Percentiles rank a stretch among this genome's conserved stretches.
These are phyloP conservation scores for Boletellus dicymbophilus DNA, from an alignment of 1,284 basidiomycete species.

Conservation along the genomic window DNA sequence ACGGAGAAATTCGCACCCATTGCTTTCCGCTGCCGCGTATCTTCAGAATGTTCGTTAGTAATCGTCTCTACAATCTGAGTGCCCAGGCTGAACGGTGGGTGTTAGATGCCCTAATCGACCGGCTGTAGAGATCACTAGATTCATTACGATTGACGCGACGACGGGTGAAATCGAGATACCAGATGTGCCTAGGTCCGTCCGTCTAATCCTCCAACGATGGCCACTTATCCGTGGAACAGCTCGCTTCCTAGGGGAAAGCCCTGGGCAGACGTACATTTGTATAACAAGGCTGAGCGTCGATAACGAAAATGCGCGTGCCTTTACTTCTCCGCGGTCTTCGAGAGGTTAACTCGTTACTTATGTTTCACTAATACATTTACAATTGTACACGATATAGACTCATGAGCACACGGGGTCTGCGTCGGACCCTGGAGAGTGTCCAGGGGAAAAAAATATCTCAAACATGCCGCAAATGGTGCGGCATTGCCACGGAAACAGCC, in stretches of 20 bases:
- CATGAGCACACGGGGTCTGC: conserved; percentile 24
- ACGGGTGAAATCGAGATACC: conserved; percentile 70
- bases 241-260: conserved; percentile 48
- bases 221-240: conserved; percentile 31
- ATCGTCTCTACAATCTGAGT: not conserved
- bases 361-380: conserved; percentile 28
- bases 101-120: conserved; percentile 63
- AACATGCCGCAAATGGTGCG: conserved; percentile 9
- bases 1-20: conserved; percentile 41
- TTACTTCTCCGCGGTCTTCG: conserved; percentile 25
- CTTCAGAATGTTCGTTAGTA: conserved; percentile 62
- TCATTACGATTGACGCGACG: conserved; percentile 51
- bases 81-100: conserved; percentile 6
- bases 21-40: conserved; percentile 75
- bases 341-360: conserved; percentile 17
- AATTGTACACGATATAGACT: no score
- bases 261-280: conserved; percentile 49
- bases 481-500: conserved; percentile 22
- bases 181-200: conserved; percentile 42
- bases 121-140: conserved; percentile 71
- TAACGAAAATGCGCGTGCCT: conserved; percentile 7
- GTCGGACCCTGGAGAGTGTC: conserved; percentile 16
- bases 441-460: conserved; percentile 10
- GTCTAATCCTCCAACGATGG: conserved; percentile 1
- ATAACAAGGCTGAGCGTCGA: conserved; percentile 19